Conservation (phyloP, 2,329 filamentous ascomycete species). For the Diplocarpon mali region DNA sequence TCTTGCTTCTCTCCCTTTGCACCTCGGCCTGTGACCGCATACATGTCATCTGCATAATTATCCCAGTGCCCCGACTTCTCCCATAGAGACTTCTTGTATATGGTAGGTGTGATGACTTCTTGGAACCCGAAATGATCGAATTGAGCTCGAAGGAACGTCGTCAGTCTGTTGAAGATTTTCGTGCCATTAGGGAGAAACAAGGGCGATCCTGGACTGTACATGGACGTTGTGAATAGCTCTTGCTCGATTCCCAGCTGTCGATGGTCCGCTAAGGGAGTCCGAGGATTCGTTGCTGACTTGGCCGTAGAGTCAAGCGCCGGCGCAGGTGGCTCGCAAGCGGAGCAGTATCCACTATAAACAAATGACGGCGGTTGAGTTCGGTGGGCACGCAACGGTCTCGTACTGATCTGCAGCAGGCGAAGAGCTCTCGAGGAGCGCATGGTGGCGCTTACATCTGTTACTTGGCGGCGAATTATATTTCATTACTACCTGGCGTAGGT, state of each 20-base stretch:
- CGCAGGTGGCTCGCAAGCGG: slow-evolving; percentile 20
- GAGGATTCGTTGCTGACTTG: slow-evolving; percentile 12
- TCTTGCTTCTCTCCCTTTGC: slow-evolving; percentile 26
- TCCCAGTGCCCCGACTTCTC: slow-evolving; percentile 77
- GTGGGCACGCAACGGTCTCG: slow-evolving; percentile 7
- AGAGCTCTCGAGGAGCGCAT: slow-evolving; percentile 26
- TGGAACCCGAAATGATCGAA: slow-evolving; percentile 78
- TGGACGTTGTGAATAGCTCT: slow-evolving; percentile 67
- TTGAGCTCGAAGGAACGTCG: slow-evolving; percentile 71
- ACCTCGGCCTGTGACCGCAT: slow-evolving; percentile 52
- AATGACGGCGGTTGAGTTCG: slow-evolving; percentile 5
- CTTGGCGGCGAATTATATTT: background rate
- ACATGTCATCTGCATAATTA: slow-evolving; percentile 90
- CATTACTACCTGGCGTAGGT: no score
- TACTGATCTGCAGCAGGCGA: slow-evolving; percentile 13
- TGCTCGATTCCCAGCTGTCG: slow-evolving; percentile 52
- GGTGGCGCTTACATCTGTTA: background rate
- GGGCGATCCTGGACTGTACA: slow-evolving; percentile 75
- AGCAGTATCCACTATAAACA: slow-evolving; percentile 23
- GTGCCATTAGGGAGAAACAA: slow-evolving; percentile 76
- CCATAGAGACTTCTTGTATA: slow-evolving; percentile 85
- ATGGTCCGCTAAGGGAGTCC: slow-evolving; percentile 36
- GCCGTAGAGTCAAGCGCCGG: slow-evolving; percentile 1
- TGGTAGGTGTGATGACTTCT: slow-evolving; percentile 80
- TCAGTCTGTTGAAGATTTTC: slow-evolving; percentile 72